Base-by-base conservation (phyloP, 768 basidiomycete species). In the Boletus vinaceobasis region DNA sequence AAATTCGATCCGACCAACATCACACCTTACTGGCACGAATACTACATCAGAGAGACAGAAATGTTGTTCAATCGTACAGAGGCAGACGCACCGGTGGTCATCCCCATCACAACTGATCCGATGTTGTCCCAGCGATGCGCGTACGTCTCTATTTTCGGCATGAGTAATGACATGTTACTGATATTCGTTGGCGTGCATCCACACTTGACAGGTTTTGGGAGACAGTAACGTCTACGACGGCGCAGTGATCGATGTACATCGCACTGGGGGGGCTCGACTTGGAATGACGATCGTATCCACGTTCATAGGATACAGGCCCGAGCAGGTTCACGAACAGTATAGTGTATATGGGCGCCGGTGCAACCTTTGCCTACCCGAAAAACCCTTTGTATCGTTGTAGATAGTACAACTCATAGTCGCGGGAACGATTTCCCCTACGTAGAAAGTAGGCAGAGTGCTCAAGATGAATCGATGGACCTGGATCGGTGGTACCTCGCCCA, bases 11-110 rank as follows among this genome's bases (percentile, higher is more conserved):
- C 50, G 6, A 44, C 14, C 5, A 57, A 61, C 27, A 57, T 66
- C 48, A 61, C 65, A 9, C 63, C 63, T 0, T 0, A 40, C 11
- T 65, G 63, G 63, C 21, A 45, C 10, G 9, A 42, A 23, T 55
- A 65, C 29, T 1, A 5, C 35, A 4, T 23, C 1, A 48, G 48
- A 7, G 9, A 35, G 8, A 52, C 53, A 23, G 63, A 65, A n/a
- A 65, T 60, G 60, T 0, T 62, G 1, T 65, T 62, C 47, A 57
- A 65, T 35, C n/a, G 37, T 6, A 62, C 57, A 0, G 55, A 53
- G 17, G 37, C 13, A 1, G 57, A 43, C 9, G 44, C 4, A 1
- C 60, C 60, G 1, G n/a, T 38, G 37, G 9, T 19, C 38, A 5
- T 1, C 19, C 57, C 57, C 2, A 36, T 48, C 32, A 19, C 19